Evolutionary conservation across 192 early-diverging fungal species (phyloP), one percentile per base, ranked within the genome.

Genomic region (Phlyctochytrium planicorne): DNA sequence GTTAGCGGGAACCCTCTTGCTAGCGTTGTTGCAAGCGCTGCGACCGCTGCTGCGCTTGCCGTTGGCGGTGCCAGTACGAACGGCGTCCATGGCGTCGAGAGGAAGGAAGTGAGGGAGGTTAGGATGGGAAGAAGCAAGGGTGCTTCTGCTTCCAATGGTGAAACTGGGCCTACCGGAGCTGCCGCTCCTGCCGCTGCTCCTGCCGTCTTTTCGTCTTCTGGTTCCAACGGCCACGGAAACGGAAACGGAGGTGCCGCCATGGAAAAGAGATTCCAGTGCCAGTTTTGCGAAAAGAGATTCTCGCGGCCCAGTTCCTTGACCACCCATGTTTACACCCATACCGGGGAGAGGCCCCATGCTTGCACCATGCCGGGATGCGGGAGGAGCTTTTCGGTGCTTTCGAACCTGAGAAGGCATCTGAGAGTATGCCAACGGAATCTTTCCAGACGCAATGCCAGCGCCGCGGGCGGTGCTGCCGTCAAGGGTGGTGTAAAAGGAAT

Each of bases 281-380:
- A 47, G 34, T 24, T 52, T 4, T 78, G 77, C 70, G 34, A 56
- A 10, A 78, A 78, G 37, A 40, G 71, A 2, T 78, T 78, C 59
- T 53, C 73, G 20, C 68, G 77, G 23, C 77, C 77, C 2, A 63
- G 59, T 30, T 63, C 68, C 1, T 62, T 78, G 16, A 60, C 47
- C 24, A 78, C 77, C 55, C 92, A 94, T 66, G 87, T 90, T 53
- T 85, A 89, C 71, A 91, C 89, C 3, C 92, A 94, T 72, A 94
- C 92, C 1, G 92, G 92, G 56, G 92, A 94, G 76, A 87, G 88
- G 59, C 92, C 92, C 2, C 88, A 92, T 69, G 78, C 79, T 24
- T 94, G 92, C 75, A 84, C 84, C 35, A 87, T 87, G 62, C 79
- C 86, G 31, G 88, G 88, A 63, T 94, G 92, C 74, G 85, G 86